Evolutionary conservation across 108 stramenopile species (phyloP), one percentile per base, ranked within the genome.

Genomic region (Cyclotella kingstonii): DNA sequence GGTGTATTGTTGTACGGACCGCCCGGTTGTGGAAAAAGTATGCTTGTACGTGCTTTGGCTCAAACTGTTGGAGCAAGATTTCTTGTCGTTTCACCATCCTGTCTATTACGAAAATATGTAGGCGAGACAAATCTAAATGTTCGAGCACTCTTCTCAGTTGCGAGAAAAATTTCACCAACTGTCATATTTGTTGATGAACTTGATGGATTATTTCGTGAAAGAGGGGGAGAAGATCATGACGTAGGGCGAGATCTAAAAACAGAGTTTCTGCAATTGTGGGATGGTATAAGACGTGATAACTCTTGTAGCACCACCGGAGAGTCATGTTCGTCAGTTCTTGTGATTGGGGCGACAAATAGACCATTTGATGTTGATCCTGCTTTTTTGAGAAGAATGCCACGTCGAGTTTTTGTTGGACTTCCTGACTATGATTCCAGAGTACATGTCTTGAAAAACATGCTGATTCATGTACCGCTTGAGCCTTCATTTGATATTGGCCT

Each of bases 201-300:
- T 19, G 98, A 99, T 62, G 93, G 95, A 15, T 63, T 99, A 41
- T 91, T 97, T 66, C 70, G 83, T 4, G 80, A 80, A 48, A 80
- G 94, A 23, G 70, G 76, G 6, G 68, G 69, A 15, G 82, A 93
- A 14, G 94, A 96, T 64, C 87, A 96, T 55, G 96, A 95, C 35
- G 96, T 91, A 4, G 70, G 68, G 23, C 64, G 97, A 2, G 89
- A 98, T n/a, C 56, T 99, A 31, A 97, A 97, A 69, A 96, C 93
- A 18, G 99, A 99, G 79, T 96, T 97, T 61, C 62, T 98, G 28
- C 93, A 96, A 38, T 86, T 95, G 69, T 93, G 95, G 87, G 97
- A 98, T 73, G 98, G 84, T 22, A 38, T 85, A 18, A 36, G 60
- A n/a, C n/a, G 66, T 36, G 49, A 68, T 25, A 38, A 55, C 22